These are phyloP conservation scores for Aureobasidium pullulans DNA, from an alignment of 2,329 filamentous ascomycete genomes.

Conservation along the genomic window DNA sequence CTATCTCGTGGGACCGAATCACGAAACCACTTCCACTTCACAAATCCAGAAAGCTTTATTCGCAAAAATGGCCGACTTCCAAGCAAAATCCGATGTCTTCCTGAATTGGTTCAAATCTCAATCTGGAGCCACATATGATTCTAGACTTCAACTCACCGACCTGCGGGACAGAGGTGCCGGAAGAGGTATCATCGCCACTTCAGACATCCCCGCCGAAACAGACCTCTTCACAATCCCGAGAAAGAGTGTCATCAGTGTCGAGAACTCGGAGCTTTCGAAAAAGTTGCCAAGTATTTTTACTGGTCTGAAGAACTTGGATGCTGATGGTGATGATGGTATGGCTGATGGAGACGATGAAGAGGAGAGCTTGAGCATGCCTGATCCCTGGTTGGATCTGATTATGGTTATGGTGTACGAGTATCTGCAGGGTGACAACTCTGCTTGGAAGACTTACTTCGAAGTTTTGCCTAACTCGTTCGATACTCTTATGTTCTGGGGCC, in stretches of 20 bases:
- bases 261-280: conserved; percentile 62
- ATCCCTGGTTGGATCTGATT: conserved; percentile 55
- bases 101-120: conserved; percentile 49
- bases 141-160: conserved; percentile 53
- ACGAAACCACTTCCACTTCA: not conserved
- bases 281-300: conserved; percentile 28
- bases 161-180: conserved; percentile 50
- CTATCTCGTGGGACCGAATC: not conserved
- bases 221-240: conserved; percentile 75
- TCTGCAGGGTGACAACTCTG: conserved; percentile 51
- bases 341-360: conserved; percentile 19
- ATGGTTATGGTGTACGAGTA: conserved; percentile 74
- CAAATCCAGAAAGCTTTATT: not conserved
- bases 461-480: conserved; percentile 66
- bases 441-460: conserved; percentile 71
- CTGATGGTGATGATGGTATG: not conserved
- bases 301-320: not conserved
- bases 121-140: conserved; percentile 45
- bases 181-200: conserved; percentile 58
- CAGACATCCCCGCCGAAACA: conserved; percentile 65
- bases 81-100: conserved; percentile 31
- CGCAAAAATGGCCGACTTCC: conserved; percentile 7
- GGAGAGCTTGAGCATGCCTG: conserved; percentile 27
- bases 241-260: conserved; percentile 59
- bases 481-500: conserved; percentile 84